Evolutionary conservation across 2,329 filamentous ascomycete genomes (phyloP), one percentile per base, ranked within the genome.

Genomic region (Pseudocercospora macadamiae): DNA sequence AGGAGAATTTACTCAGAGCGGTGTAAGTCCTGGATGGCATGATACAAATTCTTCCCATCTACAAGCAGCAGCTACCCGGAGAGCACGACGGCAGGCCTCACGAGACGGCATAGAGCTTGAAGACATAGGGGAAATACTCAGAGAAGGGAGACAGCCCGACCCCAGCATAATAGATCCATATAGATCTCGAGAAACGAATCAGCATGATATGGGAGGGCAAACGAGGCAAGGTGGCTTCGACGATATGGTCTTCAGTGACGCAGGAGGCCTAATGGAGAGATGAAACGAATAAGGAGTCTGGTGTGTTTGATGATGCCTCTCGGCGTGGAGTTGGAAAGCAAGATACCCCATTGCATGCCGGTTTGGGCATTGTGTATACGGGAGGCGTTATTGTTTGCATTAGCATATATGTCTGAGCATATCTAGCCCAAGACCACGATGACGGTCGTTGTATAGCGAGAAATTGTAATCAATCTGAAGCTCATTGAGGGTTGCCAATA

Each of bases 161-260:
- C 4, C 6, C 21, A 28, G 42, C 42, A 47, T 47, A 6, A 47
- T 55, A 59, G 55, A 53, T 54, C 36, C 37, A 26, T 18, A 47
- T 28, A 21, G 42, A 23, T 14, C 21, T 9, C 42, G 12, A 23
- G 14, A 47, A 14, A 14, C 19, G 23, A 23, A 23, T 14, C 42
- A 47, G 42, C 42, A 2, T 6, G 37, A 42, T 42, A 10, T 1
- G 3, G 23, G 16, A 7, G 23, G 37, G 4, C 23, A n/a, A 23
- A 21, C 42, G 23, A 1, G 10, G 1, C 4, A 14, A 14, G 19
- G 19, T 10, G 51, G 56, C n/a, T 54, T 57, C 42, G 65, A 68
- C 25, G 62, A 65, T 30, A 60, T 68, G 62, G 51, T 61, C n/a
- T 45, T 67, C 2, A 55, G 66, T 23, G 66, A 68, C 45, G 61